Evolutionary conservation across 2,329 filamentous ascomycete genomes (phyloP), one percentile per base, ranked within the genome.

Genomic region (Exserohilum rostratum): DNA sequence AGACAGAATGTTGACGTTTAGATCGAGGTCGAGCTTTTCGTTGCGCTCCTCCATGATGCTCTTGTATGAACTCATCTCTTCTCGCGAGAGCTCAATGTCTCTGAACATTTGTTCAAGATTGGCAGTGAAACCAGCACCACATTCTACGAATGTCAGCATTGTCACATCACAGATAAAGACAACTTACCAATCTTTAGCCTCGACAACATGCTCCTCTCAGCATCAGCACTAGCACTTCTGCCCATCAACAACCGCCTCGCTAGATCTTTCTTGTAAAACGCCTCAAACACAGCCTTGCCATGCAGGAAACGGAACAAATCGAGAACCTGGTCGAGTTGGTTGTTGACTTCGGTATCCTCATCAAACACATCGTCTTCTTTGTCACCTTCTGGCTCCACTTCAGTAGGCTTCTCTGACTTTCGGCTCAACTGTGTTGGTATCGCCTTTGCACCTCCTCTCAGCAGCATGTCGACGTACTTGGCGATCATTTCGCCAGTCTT

Each of bases 101-200:
- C 96, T 96, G 81, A 99, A 99, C 95, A 99, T 99, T 59, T 93
- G 91, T 76, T 99, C 96, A 0, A 99, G 82, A 68, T 99, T 99
- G 71, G 96, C 93, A 0, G 95, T 99, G 73, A 99, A 98, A 65
- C 86, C 90, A 12, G 90, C 89, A 34, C 95, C 95, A 71, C 95
- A 99, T 79, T 99, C 95, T 78, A 55, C 34, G 33, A 6, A 10
- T 3, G 27, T 67, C 17, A 70, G 64, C 43, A 58, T 17, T 15
- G 11, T 27, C 11, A 42, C 5, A 25, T 4, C 25, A 2, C 15
- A 35, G 15, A 13, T 15, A 12, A 13, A 30, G n/a, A 13, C 25
- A 0, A 46, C 56, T 55, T 72, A 84, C 82, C 82, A 63, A 87
- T 90, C 77, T 95, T 93, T 25, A 99, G 82, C 63, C 96, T 91